phyloP scores from a whole-genome alignment of 331 rosid species.

The Arachis monticola region DNA sequence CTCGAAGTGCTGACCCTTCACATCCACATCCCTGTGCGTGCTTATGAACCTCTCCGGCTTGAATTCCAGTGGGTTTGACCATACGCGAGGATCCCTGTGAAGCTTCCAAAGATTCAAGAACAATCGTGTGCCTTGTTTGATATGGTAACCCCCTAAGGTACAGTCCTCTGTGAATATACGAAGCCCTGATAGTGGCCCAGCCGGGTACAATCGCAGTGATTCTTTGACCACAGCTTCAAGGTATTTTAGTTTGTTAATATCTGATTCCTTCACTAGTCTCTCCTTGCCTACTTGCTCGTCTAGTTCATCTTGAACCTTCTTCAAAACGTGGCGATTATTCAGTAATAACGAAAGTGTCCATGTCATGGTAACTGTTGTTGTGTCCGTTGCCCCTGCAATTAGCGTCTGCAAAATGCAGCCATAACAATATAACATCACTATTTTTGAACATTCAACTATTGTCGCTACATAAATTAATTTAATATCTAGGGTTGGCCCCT shows the following conservation, averaged over 20 bases:
- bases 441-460: neutral
- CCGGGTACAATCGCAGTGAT: constrained; percentile 48
- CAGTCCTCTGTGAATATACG: constrained; percentile 52
- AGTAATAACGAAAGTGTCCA: constrained; percentile 49
- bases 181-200: constrained; percentile 40
- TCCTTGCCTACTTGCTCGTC: constrained; percentile 47
- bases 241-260: constrained; percentile 47
- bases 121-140: constrained; percentile 52
- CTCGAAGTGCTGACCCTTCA: constrained; percentile 54
- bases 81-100: constrained; percentile 57
- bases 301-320: constrained; percentile 52
- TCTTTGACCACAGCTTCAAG: constrained; percentile 59
- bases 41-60: constrained; percentile 58
- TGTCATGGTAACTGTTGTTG: constrained; percentile 44
- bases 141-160: constrained; percentile 51
- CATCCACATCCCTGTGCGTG: constrained; percentile 45
- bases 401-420: constrained; percentile 25
- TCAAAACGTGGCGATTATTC: constrained; percentile 41
- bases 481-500: no score
- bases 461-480: neutral
- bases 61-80: constrained; percentile 59
- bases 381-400: constrained; percentile 47
- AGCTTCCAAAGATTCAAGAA: constrained; percentile 55
- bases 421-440: no score
- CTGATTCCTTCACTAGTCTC: constrained; percentile 47